A percentile compares a stretch with the other conserved stretches of the same genome.
Evolutionary conservation across 768 basidiomycete species (phyloP).

Genomic region (Suillus placidus): DNA sequence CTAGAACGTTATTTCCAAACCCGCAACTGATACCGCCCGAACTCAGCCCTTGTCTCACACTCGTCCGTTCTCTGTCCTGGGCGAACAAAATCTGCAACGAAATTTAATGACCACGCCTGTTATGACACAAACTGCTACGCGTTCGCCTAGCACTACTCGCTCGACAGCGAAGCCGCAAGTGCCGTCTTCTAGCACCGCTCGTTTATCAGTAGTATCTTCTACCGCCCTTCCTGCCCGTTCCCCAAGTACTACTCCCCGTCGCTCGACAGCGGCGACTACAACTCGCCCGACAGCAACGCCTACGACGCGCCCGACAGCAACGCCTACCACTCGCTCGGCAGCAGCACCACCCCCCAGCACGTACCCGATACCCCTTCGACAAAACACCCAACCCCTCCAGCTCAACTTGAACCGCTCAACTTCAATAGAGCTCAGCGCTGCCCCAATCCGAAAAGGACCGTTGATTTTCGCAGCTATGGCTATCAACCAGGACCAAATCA

Average conservation of each 20-base stretch:
- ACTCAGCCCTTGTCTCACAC: background rate
- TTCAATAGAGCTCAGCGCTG: conserved; percentile 17
- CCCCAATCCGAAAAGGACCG: conserved; percentile 49
- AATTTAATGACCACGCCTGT: conserved; percentile 14
- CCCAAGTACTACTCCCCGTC: too few species aligned
- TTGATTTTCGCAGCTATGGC: conserved; percentile 67
- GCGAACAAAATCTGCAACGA: conserved; percentile 11
- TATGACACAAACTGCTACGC: background rate
- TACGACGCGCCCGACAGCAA: too few species aligned
- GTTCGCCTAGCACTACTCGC: background rate
- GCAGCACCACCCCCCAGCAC: conserved; percentile 17
- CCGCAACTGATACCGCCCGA: background rate
- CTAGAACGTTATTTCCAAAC: background rate
- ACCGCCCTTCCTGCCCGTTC: background rate
- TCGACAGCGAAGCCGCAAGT: background rate
- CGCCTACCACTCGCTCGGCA: conserved; percentile 13
- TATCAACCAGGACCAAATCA: background rate
- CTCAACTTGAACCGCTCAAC: background rate
- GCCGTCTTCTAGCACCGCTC: background rate
- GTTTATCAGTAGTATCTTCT: background rate
- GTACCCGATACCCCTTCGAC: conserved; percentile 24
- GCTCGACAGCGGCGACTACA: background rate
- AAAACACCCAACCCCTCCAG: background rate
- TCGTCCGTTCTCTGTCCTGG: background rate
- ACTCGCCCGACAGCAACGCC: conserved; percentile 18